Evolutionary conservation across 2,329 filamentous ascomycete genomes (phyloP).

Genomic region (Chaetomium olivaceum): DNA sequence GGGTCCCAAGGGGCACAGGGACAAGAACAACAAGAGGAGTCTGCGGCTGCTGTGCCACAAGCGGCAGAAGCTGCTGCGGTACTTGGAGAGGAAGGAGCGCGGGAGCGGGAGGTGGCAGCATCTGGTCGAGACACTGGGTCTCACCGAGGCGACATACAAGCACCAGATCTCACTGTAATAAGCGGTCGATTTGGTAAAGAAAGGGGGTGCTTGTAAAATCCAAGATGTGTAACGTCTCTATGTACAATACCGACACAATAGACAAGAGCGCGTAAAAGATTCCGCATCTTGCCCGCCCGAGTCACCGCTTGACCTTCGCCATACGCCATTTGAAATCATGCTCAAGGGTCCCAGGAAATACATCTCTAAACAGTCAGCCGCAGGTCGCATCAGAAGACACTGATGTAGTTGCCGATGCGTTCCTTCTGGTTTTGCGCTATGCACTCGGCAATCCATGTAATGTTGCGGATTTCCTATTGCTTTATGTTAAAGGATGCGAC

Average conservation of each 20-base stretch:
- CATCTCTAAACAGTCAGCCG: constrained; percentile 12
- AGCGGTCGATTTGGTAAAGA: constrained; percentile 27
- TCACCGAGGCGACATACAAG: constrained; percentile 88
- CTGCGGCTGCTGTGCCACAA: constrained; percentile 81
- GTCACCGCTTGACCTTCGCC: constrained; percentile 22
- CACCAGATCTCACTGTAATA: constrained; percentile 76
- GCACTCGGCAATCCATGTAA: constrained; percentile 99
- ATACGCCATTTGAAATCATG: constrained; percentile 26
- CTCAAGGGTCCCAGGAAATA: constrained; percentile 19
- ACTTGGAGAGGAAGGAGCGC: constrained; percentile 85
- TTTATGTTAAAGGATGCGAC: constrained; percentile 31
- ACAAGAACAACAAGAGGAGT: constrained; percentile 94
- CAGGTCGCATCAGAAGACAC: constrained; percentile 70
- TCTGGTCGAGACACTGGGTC: constrained; percentile 77
- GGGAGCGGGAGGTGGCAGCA: constrained; percentile 89
- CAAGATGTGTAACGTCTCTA: constrained; percentile 48
- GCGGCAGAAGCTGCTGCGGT: constrained; percentile 83
- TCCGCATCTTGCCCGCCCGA: constrained; percentile 17
- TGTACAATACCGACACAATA: constrained; percentile 50
- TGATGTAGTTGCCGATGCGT: constrained; percentile 97
- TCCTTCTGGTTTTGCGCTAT: constrained; percentile 99
- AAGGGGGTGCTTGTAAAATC: constrained; percentile 33
- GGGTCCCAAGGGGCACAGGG: constrained; percentile 68
- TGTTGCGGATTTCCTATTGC: constrained; percentile 91
- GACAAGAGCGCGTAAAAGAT: constrained; percentile 21